Conservation (phyloP, 2,329 filamentous ascomycete species). For the Hymenoscyphus occultus region DNA sequence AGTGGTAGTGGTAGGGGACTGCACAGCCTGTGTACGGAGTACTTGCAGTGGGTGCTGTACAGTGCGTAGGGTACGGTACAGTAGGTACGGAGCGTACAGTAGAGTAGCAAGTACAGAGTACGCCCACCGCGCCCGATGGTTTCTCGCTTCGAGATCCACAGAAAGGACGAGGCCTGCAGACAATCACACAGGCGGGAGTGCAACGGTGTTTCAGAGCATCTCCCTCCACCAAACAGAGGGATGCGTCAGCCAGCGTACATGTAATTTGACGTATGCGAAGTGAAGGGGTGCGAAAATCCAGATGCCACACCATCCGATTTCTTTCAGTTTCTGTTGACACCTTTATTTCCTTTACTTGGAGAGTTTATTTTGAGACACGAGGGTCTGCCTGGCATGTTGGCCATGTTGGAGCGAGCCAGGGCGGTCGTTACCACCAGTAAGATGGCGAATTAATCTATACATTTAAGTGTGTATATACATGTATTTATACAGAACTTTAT, state of each 20-base stretch:
- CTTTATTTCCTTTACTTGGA: neutral
- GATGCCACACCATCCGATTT: neutral
- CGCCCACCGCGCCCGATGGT: no score
- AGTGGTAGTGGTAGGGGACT: neutral
- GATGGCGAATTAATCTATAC: neutral
- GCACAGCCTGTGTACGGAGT: neutral
- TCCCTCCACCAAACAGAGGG: no score
- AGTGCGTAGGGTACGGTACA: no score
- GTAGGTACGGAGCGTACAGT: no score
- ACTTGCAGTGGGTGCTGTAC: neutral
- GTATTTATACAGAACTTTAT: no score
- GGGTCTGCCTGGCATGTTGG: neutral
- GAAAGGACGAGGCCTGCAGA: no score
- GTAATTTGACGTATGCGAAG: neutral
- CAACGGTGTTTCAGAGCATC: no score
- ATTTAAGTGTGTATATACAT: no score
- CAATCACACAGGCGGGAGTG: no score
- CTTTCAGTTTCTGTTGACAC: slow-evolving; percentile 2
- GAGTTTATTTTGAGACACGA: slow-evolving; percentile 3
- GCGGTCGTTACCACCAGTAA: neutral
- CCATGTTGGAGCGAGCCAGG: neutral
- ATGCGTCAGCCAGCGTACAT: neutral
- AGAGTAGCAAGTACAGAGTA: no score
- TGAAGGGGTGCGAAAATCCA: neutral
- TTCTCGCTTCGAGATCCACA: no score